Conservation (phyloP, 139 green algal species). For the Picochlorum sp. region DNA sequence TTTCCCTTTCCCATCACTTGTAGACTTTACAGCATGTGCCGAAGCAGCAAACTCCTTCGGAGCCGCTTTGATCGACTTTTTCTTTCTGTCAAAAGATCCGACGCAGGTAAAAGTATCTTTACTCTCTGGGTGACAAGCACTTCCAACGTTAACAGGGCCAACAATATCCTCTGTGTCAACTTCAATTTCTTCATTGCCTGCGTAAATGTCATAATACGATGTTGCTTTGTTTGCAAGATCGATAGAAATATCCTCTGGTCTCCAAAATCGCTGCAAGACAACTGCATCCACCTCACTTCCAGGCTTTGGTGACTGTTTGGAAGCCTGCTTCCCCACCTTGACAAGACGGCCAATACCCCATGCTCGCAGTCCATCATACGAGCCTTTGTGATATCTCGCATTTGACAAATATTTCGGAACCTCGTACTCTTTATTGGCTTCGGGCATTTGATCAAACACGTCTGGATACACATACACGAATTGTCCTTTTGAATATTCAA, state of each 20-base stretch:
- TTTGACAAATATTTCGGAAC: slow-evolving; percentile 48
- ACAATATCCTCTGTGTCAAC: slow-evolving; percentile 47
- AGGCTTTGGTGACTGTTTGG: slow-evolving; percentile 3
- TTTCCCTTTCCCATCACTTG: slow-evolving; percentile 12
- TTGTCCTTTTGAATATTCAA: slow-evolving; percentile 55
- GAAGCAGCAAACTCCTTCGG: slow-evolving; percentile 9
- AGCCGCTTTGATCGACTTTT: slow-evolving; percentile 16
- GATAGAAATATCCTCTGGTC: slow-evolving; percentile 76
- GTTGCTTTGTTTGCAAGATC: slow-evolving; percentile 61
- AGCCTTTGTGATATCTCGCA: slow-evolving; percentile 58
- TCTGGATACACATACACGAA: slow-evolving; percentile 67
- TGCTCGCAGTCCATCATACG: slow-evolving; percentile 60
- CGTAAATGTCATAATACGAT: slow-evolving; percentile 68
- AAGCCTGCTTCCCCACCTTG: slow-evolving; percentile 23
- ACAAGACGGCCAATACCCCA: slow-evolving; percentile 64
- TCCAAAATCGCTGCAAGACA: slow-evolving; percentile 70
- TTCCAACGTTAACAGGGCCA: slow-evolving; percentile 42
- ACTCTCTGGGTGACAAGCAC: slow-evolving; percentile 10
- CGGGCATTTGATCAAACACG: slow-evolving; percentile 42
- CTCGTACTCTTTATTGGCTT: slow-evolving; percentile 15
- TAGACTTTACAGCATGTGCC: slow-evolving; percentile 8
- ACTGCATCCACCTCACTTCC: slow-evolving; percentile 15
- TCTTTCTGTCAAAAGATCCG: slow-evolving; percentile 41
- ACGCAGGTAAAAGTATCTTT: slow-evolving; percentile 32
- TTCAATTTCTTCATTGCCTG: slow-evolving; percentile 34